phyloP scores from a whole-genome alignment of 1,284 basidiomycete genomes.

The Hemileia vastatrix region DNA sequence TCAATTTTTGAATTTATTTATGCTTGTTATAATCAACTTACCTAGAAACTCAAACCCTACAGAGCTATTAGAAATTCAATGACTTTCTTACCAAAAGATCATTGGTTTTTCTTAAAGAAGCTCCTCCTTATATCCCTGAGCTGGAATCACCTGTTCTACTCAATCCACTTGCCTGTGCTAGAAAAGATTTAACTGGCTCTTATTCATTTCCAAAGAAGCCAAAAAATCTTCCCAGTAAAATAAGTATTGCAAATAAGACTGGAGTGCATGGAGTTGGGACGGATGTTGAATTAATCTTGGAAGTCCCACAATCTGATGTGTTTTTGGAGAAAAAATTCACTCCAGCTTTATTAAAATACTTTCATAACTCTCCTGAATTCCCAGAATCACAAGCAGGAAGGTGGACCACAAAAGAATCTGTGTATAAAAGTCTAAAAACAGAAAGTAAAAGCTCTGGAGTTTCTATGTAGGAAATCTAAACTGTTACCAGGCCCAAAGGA shows the following conservation, averaged over 20 bases:
- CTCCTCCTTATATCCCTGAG: constrained; percentile 79
- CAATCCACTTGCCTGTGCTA: constrained; percentile 82
- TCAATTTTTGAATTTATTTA: constrained; percentile 51
- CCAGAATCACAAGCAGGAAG: constrained; percentile 86
- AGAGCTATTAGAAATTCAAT: constrained; percentile 70
- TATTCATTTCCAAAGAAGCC: constrained; percentile 64
- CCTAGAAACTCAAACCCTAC: background rate
- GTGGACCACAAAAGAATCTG: constrained; percentile 95
- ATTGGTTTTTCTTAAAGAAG: constrained; percentile 89
- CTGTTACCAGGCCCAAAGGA: constrained; percentile 56
- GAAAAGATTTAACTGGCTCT: constrained; percentile 63
- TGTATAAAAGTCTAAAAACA: constrained; percentile 94
- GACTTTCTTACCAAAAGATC: constrained; percentile 23
- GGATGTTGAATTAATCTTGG: constrained; percentile 68
- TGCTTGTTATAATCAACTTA: background rate
- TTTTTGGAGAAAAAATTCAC: constrained; percentile 93
- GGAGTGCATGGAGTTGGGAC: constrained; percentile 36
- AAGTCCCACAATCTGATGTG: constrained; percentile 68
- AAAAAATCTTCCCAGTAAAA: constrained; percentile 43
- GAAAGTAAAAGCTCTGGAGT: constrained; percentile 83
- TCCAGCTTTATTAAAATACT: constrained; percentile 74
- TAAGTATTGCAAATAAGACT: constrained; percentile 46
- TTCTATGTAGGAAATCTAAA: constrained; percentile 92
- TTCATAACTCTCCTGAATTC: constrained; percentile 72
- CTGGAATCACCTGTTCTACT: constrained; percentile 78